Base-by-base conservation (phyloP, 2,329 filamentous ascomycete species). In the Paracorniculantispora psalliotae region DNA sequence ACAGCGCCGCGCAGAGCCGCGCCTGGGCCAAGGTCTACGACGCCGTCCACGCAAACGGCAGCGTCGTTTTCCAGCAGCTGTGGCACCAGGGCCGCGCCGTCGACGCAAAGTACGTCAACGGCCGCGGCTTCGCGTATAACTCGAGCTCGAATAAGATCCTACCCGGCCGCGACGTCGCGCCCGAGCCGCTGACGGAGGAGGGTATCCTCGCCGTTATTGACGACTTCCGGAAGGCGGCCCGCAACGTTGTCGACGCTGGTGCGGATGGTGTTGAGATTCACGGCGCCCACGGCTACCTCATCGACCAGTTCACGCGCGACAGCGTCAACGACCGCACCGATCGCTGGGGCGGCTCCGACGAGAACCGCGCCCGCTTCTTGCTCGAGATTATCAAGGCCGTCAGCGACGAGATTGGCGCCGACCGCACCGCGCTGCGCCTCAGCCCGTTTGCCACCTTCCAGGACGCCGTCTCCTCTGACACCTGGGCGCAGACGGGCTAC, bases 201-300 rank as follows among this genome's bases (percentile, higher is more conserved):
- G 87, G 90, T 26, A 91, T 91, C 60, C 74, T 82, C 61, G 69
- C 78, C 6, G 76, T 84, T 61, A 88, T 90, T 71, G 68, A 68
- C 3, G 82, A 82, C 1, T 91, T 80, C 71, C 81, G 78, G 1
- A 77, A 75, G 0, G 78, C 80, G 1, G 75, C 79, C 1, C 77
- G 78, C 62, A 76, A 81, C 28, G 80, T 87, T 0, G 69, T 89
- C 1, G 68, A 83, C n/a, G 77, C 79, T 35, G 89, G 89, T 0
- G 86, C 87, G 51, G 88, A 92, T 67, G 84, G 83, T 17, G 83
- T 92, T 58, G 87, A 91, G 65, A 70, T 77, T 19, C 75, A 79
- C 63, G 75, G 67, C 8, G 79, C 79, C 4, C 82, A 84, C 62
- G 81, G 82, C 0, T 87, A 86, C 63, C 72, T 87, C 2, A 71